These are phyloP conservation scores for Nakazawaea populi DNA, from an alignment of 805 yeast genomes.

Conservation along the genomic window DNA sequence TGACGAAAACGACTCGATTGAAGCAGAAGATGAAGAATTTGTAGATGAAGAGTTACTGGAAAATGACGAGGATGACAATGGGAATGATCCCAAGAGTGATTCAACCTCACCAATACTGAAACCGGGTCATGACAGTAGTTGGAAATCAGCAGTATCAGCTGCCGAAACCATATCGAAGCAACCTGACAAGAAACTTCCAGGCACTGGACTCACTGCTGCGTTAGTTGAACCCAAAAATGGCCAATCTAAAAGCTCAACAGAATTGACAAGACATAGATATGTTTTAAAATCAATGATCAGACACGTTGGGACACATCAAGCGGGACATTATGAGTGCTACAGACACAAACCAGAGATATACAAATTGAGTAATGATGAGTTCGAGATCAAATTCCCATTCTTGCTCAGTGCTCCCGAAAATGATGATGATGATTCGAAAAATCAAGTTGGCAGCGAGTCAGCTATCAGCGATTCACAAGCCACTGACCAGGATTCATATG, in stretches of 20 bases:
- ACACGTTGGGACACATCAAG: conserved; percentile 83
- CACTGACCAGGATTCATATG: conserved; percentile 2
- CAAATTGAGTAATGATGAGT: conserved; percentile 31
- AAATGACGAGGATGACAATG: conserved; percentile 10
- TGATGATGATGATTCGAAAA: not conserved
- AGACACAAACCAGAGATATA: conserved; percentile 65
- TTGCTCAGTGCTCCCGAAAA: not conserved
- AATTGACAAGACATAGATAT: conserved; percentile 31
- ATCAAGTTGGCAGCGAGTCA: not conserved
- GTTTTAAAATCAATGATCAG: conserved; percentile 66
- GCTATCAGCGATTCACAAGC: conserved; percentile 1
- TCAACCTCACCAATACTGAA: not conserved
- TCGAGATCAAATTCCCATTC: conserved; percentile 7
- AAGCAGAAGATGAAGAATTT: conserved; percentile 14
- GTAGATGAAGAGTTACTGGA: conserved; percentile 11
- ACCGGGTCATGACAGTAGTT: too few relatives aligned
- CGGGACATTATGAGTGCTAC: conserved; percentile 90
- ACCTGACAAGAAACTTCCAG: not conserved
- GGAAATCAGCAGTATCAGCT: too few relatives aligned
- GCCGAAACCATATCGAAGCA: too few relatives aligned
- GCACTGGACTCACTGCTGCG: not conserved
- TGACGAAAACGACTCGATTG: conserved; percentile 11
- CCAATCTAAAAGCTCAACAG: not conserved
- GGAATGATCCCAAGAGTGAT: not conserved
- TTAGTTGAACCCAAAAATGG: not conserved